Conservation (phyloP, 768 basidiomycete species). For the Leccinellum rugosiceps region DNA sequence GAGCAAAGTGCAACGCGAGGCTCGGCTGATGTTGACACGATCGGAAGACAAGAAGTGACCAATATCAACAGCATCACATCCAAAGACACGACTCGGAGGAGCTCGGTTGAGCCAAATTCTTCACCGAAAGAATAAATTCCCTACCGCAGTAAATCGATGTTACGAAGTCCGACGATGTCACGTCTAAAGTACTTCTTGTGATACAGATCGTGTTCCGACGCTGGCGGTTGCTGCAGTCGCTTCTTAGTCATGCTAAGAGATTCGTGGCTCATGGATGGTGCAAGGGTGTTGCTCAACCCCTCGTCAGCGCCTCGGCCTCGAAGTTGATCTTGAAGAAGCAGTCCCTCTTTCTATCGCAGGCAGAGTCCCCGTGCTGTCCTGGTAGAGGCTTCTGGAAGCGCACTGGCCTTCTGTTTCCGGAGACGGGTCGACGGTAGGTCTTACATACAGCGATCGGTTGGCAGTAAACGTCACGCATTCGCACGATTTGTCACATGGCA, state of each 20-base stretch:
- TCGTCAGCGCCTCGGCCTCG: slow-evolving; percentile 40
- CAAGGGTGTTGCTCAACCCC: not conserved
- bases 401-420: slow-evolving; percentile 12
- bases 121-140: too few relatives aligned
- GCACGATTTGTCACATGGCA: slow-evolving; percentile 70
- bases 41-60: too few relatives aligned
- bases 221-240: slow-evolving; percentile 6
- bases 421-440: slow-evolving; percentile 43
- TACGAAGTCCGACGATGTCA: too few relatives aligned
- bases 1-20: too few relatives aligned
- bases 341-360: too few relatives aligned
- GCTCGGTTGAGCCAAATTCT: too few relatives aligned
- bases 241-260: slow-evolving; percentile 1
- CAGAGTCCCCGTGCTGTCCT: slow-evolving; percentile 26
- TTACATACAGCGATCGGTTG: too few relatives aligned
- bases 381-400: slow-evolving; percentile 12
- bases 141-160: too few relatives aligned
- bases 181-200: slow-evolving; percentile 40
- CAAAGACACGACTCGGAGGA: too few relatives aligned
- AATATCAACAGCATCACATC: too few relatives aligned
- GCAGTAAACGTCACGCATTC: slow-evolving; percentile 88
- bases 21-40: too few relatives aligned
- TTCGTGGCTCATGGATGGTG: not conserved
- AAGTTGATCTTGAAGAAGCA: slow-evolving; percentile 39
- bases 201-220: slow-evolving; percentile 85